Base-by-base conservation (phyloP, 345 rosid species). In the Pelargonium nanum region DNA sequence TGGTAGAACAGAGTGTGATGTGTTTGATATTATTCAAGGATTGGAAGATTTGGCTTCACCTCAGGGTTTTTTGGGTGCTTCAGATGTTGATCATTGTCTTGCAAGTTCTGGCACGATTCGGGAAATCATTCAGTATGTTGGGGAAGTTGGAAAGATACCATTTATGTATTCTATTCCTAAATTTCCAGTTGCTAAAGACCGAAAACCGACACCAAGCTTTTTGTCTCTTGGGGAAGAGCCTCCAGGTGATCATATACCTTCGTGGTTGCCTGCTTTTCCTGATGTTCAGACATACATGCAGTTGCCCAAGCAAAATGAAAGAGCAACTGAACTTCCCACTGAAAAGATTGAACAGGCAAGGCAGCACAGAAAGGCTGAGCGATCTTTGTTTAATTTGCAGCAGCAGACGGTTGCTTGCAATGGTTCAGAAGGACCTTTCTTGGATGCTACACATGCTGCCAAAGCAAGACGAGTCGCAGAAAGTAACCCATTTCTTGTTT, bases 251-350 rank as follows among this genome's bases (percentile, higher is more conserved):
- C 86, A 91, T 55, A 86, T 89, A 57, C 96, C 98, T 4, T 66
- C 60, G 70, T 91, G 98, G 96, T 72, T 91, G 72, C 93, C 89
- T 58, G 56, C 75, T 45, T 86, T 88, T 65, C 95, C 96, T 2
- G 80, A 70, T 72, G 76, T 85, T 2, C 65, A 74, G 45, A 63
- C 76, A 30, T 68, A 66, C 61, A 54, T 65, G 68, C 77, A 15
- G 23, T 62, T 67, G 57, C 70, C 68, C 45, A 66, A 55, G 26
- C 61, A 30, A 58, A 70, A 55, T 68, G 83, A 51, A 59, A 74
- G 53, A 22, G 55, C 32, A 40, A 22, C 24, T 58, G 82, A 63
- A 62, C 52, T 69, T 59, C 63, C 52, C 26, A 56, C 53, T 22
- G 77, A 57, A 21, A 76, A 65, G 69, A 56, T 28, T 60, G 77